These are phyloP conservation scores for Persicaria maculosa DNA, from an alignment of 148 eudicot genomes.

Conservation along the genomic window DNA sequence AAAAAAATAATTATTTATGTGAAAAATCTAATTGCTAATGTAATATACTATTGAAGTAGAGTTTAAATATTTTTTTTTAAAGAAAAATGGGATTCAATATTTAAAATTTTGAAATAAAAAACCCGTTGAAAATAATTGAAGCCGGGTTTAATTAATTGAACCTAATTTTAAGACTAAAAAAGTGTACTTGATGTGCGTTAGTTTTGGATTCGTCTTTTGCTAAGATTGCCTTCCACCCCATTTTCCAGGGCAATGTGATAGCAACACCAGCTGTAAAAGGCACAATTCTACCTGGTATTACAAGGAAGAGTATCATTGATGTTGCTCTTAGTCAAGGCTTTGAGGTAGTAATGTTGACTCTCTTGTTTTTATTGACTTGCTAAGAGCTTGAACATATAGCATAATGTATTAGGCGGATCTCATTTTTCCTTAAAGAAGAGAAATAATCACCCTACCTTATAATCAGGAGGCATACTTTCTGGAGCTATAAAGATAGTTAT, in stretches of 20 bases:
- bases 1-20: too few relatives aligned
- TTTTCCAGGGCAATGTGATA: constrained; percentile 63
- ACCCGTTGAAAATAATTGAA: too few relatives aligned
- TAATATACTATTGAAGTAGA: too few relatives aligned
- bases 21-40: too few relatives aligned
- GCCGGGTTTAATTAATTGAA: too few relatives aligned
- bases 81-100: too few relatives aligned
- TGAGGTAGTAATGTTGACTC: constrained; percentile 42
- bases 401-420: background rate
- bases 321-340: constrained; percentile 79
- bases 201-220: background rate
- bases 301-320: constrained; percentile 91
- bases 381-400: background rate
- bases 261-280: constrained; percentile 83
- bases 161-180: too few relatives aligned
- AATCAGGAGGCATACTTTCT: too few relatives aligned
- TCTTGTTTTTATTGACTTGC: background rate
- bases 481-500: too few relatives aligned
- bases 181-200: background rate
- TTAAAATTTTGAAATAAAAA: too few relatives aligned
- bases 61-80: too few relatives aligned
- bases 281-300: constrained; percentile 94
- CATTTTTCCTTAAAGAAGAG: background rate
- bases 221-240: background rate
- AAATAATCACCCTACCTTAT: too few relatives aligned